Conservation (phyloP, 768 basidiomycete species). For the Phanerodontia chrysosporium region DNA sequence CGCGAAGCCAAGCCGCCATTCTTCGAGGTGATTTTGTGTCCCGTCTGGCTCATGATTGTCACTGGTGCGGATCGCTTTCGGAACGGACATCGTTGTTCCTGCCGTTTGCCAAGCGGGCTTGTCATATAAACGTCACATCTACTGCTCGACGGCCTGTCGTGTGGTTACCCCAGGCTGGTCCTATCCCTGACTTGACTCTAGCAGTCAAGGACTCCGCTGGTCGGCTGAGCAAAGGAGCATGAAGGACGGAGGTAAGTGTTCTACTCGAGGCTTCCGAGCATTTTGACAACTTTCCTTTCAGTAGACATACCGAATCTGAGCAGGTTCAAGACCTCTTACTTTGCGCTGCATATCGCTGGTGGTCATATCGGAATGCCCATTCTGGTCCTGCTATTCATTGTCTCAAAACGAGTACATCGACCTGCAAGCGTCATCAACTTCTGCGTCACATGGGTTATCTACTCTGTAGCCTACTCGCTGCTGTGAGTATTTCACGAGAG, state of each 20-base stretch:
- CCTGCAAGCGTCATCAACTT: conserved; percentile 55
- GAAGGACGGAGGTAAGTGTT: background rate
- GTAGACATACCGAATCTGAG: background rate
- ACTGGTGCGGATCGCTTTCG: too few species aligned
- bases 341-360: conserved; percentile 45
- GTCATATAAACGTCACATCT: background rate
- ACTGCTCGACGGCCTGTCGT: background rate
- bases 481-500: conserved; percentile 35
- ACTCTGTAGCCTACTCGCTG: conserved; percentile 47
- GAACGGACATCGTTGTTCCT: too few species aligned
- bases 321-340: conserved; percentile 33
- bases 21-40: too few species aligned
- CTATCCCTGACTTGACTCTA: background rate
- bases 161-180: background rate
- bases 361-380: conserved; percentile 51
- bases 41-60: too few species aligned
- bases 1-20: too few species aligned
- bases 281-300: background rate
- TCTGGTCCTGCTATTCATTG: conserved; percentile 41
- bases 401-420: conserved; percentile 39
- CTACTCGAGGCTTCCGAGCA: background rate
- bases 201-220: background rate
- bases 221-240: background rate
- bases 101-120: too few species aligned
- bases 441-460: conserved; percentile 52